Conservation (phyloP, 208 protist genomes). For the Borovskyia barvae region DNA sequence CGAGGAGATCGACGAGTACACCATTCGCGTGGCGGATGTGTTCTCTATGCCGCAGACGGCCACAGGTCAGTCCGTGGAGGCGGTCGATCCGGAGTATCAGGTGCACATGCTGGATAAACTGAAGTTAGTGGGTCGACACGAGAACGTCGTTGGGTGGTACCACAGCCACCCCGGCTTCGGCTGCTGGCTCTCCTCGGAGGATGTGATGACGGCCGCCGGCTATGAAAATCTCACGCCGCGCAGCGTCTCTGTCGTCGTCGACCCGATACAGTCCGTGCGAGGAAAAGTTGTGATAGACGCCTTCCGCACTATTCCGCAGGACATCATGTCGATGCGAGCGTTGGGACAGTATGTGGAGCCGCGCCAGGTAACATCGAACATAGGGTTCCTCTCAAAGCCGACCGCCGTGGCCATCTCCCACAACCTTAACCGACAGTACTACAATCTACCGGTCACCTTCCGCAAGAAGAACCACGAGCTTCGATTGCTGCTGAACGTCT, state of each 20-base stretch:
- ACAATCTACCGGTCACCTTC: conserved; percentile 99
- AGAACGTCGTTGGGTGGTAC: conserved; percentile 99
- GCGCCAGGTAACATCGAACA: conserved; percentile 99
- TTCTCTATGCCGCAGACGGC: conserved; percentile 99
- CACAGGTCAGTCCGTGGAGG: conserved; percentile 98
- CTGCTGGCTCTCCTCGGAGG: conserved; percentile 99
- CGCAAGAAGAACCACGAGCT: conserved; percentile 99
- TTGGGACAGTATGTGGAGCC: conserved; percentile 87
- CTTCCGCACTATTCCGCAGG: conserved; percentile 97
- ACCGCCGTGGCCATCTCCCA: conserved; percentile 97
- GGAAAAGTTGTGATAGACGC: conserved; percentile 99
- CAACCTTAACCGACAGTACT: conserved; percentile 99
- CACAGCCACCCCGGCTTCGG: conserved; percentile 99
- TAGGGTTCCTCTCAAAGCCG: conserved; percentile 98
- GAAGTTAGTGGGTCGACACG: conserved; percentile 96
- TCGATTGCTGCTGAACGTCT: conserved; percentile 99
- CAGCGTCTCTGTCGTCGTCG: conserved; percentile 99
- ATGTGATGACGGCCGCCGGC: conserved; percentile 98
- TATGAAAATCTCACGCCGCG: conserved; percentile 98
- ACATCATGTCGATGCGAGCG: conserved; percentile 89
- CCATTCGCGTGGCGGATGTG: conserved; percentile 98
- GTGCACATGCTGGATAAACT: conserved; percentile 99
- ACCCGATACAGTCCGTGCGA: conserved; percentile 99
- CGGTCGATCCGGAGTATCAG: conserved; percentile 99
- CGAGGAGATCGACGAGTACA: conserved; percentile 99